Conservation (phyloP, 768 basidiomycete species). For the Hypholoma sublateritium region DNA sequence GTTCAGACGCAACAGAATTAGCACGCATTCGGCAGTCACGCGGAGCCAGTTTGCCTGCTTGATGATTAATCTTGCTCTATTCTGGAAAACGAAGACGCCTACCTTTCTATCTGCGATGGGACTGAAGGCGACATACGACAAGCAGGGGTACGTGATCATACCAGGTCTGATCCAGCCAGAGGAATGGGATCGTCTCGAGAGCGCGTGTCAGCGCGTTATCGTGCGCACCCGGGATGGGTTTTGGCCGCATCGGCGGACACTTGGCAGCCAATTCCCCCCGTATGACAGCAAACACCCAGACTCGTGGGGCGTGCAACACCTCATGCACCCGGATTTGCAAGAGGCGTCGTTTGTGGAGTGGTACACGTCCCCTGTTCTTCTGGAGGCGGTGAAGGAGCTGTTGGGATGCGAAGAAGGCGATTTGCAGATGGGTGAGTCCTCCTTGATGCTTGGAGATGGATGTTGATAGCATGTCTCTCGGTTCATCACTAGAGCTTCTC, state of each 20-base stretch:
- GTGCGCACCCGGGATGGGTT: slow-evolving; percentile 53
- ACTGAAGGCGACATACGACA: slow-evolving; percentile 54
- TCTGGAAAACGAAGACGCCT: not conserved
- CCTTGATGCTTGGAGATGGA: not conserved
- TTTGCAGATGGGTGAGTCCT: slow-evolving; percentile 65
- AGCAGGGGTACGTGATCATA: slow-evolving; percentile 66
- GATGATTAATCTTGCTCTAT: not conserved
- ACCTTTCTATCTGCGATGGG: slow-evolving; percentile 17
- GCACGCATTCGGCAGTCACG: too few relatives aligned
- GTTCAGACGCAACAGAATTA: too few relatives aligned
- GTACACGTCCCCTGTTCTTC: slow-evolving; percentile 60
- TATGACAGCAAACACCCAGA: slow-evolving; percentile 60
- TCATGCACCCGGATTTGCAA: slow-evolving; percentile 74
- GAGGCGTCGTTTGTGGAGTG: slow-evolving; percentile 62
- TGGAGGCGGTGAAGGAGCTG: slow-evolving; percentile 42
- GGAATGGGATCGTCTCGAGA: slow-evolving; percentile 38
- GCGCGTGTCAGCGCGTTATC: slow-evolving; percentile 52
- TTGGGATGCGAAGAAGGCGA: slow-evolving; percentile 57
- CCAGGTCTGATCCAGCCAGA: slow-evolving; percentile 48
- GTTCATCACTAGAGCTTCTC: slow-evolving; percentile 55
- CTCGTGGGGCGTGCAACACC: slow-evolving; percentile 79
- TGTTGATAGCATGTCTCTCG: not conserved
- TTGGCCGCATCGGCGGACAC: slow-evolving; percentile 68
- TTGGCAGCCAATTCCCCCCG: slow-evolving; percentile 81
- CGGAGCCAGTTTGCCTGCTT: too few relatives aligned